Evolutionary conservation across 768 basidiomycete species (phyloP).

Genomic region (Thelephora ganbajun): DNA sequence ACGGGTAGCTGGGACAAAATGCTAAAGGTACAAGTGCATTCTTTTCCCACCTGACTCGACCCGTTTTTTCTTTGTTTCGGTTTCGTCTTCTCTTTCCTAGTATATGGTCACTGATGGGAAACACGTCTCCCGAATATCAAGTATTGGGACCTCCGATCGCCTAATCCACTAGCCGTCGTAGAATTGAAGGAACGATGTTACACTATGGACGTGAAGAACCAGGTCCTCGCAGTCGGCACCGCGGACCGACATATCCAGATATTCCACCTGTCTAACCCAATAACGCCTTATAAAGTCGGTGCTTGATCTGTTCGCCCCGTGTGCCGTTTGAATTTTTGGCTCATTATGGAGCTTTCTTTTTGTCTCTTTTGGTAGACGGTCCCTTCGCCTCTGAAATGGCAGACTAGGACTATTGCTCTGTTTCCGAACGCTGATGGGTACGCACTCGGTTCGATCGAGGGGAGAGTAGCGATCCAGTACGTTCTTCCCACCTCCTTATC

Average conservation of each 20-base stretch:
- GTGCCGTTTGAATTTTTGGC: not conserved
- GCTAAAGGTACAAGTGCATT: constrained; percentile 48
- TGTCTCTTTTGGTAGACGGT: constrained; percentile 38
- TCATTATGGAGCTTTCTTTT: not conserved
- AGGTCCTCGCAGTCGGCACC: constrained; percentile 83
- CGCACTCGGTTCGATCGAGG: constrained; percentile 77
- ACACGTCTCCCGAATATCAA: constrained; percentile 15
- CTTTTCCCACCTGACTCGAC: too few species aligned
- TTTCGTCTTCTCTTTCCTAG: not conserved
- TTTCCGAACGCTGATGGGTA: constrained; percentile 70
- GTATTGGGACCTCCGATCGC: constrained; percentile 86
- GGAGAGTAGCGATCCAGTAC: constrained; percentile 91
- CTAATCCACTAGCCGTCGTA: constrained; percentile 63
- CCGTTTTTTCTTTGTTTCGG: not conserved
- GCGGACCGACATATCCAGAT: constrained; percentile 89
- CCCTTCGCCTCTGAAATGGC: constrained; percentile 83
- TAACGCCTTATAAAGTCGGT: constrained; percentile 56
- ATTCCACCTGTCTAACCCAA: constrained; percentile 76
- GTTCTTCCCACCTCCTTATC: constrained; percentile 17
- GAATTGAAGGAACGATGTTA: constrained; percentile 82
- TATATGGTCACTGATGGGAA: not conserved
- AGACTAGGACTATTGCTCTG: constrained; percentile 76
- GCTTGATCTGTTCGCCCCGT: not conserved
- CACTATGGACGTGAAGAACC: constrained; percentile 68
- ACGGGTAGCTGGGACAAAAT: constrained; percentile 99